Base-by-base conservation (phyloP, 2,329 filamentous ascomycete genomes). In the Claviceps pazoutovae region DNA sequence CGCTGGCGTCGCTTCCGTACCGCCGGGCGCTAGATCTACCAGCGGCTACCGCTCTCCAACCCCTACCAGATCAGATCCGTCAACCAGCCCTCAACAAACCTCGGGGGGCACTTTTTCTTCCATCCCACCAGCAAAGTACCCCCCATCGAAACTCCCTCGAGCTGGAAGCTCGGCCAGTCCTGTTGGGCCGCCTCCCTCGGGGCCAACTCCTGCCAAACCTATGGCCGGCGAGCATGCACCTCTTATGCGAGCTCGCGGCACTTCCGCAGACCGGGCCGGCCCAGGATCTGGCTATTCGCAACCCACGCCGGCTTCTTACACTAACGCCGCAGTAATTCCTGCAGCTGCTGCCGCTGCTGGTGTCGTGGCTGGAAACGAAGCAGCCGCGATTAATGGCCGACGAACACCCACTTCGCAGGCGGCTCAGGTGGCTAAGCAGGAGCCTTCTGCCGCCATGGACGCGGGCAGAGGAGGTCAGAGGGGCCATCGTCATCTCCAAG, bases 381-480 rank as follows among this genome's bases (percentile, higher is more conserved):
- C 69, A 36, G 71, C 78, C 5, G 64, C 67, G 2, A 67, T 73
- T 11, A 82, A 82, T 55, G 84, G 82, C n/a, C 74, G 77, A 49
- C 76, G 79, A 37, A 84, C 82, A 4, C 82, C 83, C 13, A 79
- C 76, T 4, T 21, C 45, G 4, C 78, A 82, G 54, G 72, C 61
- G 46, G 46, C 61, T 38, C 77, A 48, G 39, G 82, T 83, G 9
- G 46, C 69, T 45, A 68, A 64, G 56, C 58, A 66, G 46, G 66
- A 75, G 17, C 54, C 63, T 13, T 55, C 50, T 9, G 64, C 60
- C 39, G 55, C 60, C 38, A 55, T 56, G 11, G 61, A 64, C 14
- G 23, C 58, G 1, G 48, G 59, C n/a, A 76, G 67, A 53, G 58
- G 58, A 23, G 67, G 67, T 48, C 64, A 55, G 19, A 47, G 48